Evolutionary conservation across 257 asterid species (phyloP).

Genomic region (Cynanchum wilfordii): DNA sequence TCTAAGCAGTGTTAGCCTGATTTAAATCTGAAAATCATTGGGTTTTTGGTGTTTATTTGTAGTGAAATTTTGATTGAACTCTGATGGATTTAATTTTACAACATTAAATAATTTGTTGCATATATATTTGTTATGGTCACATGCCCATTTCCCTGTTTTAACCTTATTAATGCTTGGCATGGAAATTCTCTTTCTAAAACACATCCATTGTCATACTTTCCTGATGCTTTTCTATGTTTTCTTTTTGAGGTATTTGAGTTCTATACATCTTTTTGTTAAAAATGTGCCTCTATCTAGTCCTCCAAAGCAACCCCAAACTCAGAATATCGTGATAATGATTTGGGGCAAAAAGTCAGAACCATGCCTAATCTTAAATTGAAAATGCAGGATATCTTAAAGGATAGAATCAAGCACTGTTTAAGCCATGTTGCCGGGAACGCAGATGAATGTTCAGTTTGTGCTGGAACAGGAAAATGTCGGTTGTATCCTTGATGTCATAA

Average conservation of each 20-base stretch:
- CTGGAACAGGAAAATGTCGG: slow-evolving; percentile 82
- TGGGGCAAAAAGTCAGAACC: neutral
- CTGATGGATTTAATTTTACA: neutral
- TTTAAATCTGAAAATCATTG: neutral
- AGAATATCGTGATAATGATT: neutral
- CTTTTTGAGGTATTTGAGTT: neutral
- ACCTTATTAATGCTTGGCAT: neutral
- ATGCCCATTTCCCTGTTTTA: neutral
- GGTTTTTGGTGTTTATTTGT: neutral
- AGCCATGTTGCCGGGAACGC: slow-evolving; percentile 76
- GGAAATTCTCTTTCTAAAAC: neutral
- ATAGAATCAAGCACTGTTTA: slow-evolving; percentile 79
- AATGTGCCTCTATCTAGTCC: neutral
- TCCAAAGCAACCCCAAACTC: neutral
- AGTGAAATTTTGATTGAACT: neutral
- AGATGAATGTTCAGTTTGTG: slow-evolving; percentile 88
- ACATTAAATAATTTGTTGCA: neutral
- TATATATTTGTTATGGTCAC: neutral
- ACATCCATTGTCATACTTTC: neutral
- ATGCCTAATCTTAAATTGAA: slow-evolving; percentile 2
- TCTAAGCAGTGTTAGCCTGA: no score
- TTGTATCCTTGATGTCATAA: slow-evolving; percentile 30
- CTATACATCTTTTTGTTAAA: neutral
- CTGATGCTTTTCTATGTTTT: neutral
- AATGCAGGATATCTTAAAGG: slow-evolving; percentile 82